Evolutionary conservation across 805 yeast species (phyloP), one percentile per base, ranked within the genome.

Genomic region (Zygotorulaspora sp.): DNA sequence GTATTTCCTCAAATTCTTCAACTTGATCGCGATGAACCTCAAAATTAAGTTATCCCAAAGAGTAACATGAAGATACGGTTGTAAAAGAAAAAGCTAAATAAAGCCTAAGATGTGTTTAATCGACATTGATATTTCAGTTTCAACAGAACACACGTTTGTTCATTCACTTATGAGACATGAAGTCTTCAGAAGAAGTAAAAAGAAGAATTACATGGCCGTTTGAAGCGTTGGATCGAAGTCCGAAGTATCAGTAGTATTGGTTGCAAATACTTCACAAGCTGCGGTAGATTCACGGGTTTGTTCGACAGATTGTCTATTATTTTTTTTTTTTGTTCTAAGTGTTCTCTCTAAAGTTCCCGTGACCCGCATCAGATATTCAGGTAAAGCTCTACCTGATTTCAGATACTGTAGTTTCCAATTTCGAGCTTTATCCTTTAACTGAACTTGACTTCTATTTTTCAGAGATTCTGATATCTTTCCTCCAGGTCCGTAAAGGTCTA

Each of bases 401-500:
- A 88, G 65, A 57, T 82, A 87, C 48, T 80, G 80, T 75, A 89
- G 75, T 58, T 92, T 92, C 87, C 96, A 83, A 57, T 92, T 92
- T 48, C 98, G 74, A 0, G 97, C 97, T 58, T 92, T 92, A 58
- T 92, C 98, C 61, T 92, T 92, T 41, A 92, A 70, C 58, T 92
- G 98, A 12, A 90, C 86, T 53, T 88, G 95, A 3, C 83, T 81
- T 57, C 98, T 71, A 57, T 87, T 84, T 61, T 87, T 90, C 49
- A 92, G 70, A 1, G 80, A 76, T 58, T 92, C 97, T 27, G 80
- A 78, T 17, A 83, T 71, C 31, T 80, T 73, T 3, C 98, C 98
- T 6, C 97, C 97, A 3, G 95, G 84, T 2, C 98, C 98, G 58
- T 83, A 84, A n/a, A 83, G 64, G 52, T 85, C 96, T 32, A 90